phyloP scores from a whole-genome alignment of 345 rosid species.

The Syzygium jambos region DNA sequence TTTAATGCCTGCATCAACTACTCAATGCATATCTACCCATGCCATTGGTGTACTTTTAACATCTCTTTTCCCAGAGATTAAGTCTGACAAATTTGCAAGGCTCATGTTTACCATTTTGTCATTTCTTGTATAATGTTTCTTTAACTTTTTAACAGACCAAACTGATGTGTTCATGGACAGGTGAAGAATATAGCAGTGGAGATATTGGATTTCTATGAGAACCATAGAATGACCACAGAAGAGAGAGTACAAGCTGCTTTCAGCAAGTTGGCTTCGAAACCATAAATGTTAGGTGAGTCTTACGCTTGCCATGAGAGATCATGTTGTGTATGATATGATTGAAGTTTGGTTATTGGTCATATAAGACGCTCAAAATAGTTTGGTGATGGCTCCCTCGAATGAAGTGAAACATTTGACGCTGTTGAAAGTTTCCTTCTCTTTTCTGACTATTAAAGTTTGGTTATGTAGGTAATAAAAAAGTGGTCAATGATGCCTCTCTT shows the following conservation, averaged over 20 bases:
- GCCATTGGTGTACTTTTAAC: neutral
- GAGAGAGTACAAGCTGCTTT: constrained; percentile 31
- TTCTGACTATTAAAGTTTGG: neutral
- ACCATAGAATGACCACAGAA: constrained; percentile 22
- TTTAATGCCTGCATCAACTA: neutral
- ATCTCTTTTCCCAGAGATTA: neutral
- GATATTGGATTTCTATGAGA: constrained; percentile 52
- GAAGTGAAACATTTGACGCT: neutral
- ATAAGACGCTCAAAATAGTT: neutral
- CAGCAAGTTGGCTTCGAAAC: constrained; percentile 53
- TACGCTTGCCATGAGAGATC: neutral
- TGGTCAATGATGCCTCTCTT: neutral
- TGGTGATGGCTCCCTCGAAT: neutral
- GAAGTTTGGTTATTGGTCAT: neutral
- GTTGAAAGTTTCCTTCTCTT: neutral
- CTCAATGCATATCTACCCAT: neutral
- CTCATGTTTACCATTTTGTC: neutral
- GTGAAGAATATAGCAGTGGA: constrained; percentile 55
- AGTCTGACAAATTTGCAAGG: neutral
- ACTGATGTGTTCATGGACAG: constrained; percentile 11
- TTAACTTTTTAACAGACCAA: neutral
- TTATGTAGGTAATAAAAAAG: neutral
- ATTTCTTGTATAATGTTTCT: neutral
- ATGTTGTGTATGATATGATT: neutral
- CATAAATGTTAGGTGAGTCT: constrained; percentile 12